A percentile compares a stretch with the other conserved stretches of the same genome.
phyloP scores from a whole-genome alignment of 805 yeast species.

The Novakomyces olei region DNA sequence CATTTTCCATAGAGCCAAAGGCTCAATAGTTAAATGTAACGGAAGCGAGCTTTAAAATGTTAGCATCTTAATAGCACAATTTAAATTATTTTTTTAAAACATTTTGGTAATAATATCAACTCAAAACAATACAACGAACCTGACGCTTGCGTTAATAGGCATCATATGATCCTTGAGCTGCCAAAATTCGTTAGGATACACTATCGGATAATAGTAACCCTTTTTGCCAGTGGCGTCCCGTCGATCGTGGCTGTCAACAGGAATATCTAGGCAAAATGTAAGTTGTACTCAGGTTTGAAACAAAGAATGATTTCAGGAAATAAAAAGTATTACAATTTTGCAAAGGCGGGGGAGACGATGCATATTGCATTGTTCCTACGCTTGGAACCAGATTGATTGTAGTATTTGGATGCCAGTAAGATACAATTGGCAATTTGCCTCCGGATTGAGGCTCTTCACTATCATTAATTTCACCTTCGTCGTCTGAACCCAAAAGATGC shows the following conservation, averaged over 20 bases:
- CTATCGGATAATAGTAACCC: constrained; percentile 11
- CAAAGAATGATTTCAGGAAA: no score
- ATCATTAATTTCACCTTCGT: no score
- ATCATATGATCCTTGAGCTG: constrained; percentile 18
- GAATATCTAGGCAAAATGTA: no score
- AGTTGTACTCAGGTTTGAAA: no score
- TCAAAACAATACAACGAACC: no score
- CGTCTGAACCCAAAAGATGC: constrained; percentile 15
- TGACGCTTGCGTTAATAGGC: constrained; percentile 14
- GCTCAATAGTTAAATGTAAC: constrained; percentile 15
- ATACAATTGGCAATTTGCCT: constrained; percentile 10
- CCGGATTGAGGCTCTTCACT: no score
- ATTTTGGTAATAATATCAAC: no score
- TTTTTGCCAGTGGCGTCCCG: constrained; percentile 15
- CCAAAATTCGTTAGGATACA: constrained; percentile 22
- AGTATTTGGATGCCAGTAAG: constrained; percentile 21
- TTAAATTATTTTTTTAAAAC: no score
- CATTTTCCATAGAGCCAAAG: constrained; percentile 15
- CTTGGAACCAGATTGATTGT: constrained; percentile 14
- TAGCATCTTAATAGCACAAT: no score
- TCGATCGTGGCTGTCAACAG: constrained; percentile 12
- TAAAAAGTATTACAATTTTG: no score
- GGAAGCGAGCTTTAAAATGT: no score
- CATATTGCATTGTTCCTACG: constrained; percentile 9
- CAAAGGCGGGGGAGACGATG: constrained; percentile 13